Evolutionary conservation across 164 flowering plant genomes (phyloP).

Genomic region (Magnolia officinalis): DNA sequence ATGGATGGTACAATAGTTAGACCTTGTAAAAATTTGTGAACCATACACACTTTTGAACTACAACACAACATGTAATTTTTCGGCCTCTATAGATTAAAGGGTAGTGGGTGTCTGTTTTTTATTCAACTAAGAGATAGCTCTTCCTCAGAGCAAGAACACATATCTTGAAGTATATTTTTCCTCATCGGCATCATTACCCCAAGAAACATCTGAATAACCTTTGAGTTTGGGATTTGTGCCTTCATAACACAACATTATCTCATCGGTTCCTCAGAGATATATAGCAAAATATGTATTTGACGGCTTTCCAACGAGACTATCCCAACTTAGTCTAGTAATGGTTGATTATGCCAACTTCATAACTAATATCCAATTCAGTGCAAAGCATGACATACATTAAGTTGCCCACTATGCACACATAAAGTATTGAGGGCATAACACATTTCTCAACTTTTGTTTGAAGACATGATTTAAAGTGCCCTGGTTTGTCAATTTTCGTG

Average conservation of each 20-base stretch:
- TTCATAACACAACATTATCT: neutral
- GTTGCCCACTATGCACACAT: neutral
- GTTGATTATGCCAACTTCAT: neutral
- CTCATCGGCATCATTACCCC: neutral
- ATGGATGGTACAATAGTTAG: neutral
- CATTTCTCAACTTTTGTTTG: too few relatives aligned
- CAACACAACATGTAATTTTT: neutral
- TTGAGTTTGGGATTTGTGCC: too few relatives aligned
- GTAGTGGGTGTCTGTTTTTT: neutral
- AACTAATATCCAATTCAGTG: neutral
- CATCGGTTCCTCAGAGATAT: neutral
- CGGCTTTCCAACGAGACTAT: neutral
- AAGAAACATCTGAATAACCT: neutral
- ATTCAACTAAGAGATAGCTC: neutral
- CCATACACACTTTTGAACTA: neutral
- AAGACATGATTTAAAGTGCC: too few relatives aligned
- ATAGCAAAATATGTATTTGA: neutral
- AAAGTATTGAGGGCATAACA: too few relatives aligned
- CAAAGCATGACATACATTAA: neutral
- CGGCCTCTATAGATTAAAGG: neutral
- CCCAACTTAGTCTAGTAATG: neutral
- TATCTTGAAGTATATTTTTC: neutral
- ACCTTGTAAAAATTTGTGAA: neutral
- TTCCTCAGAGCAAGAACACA: neutral
- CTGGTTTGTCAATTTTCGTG: too few relatives aligned